Conservation (phyloP, 345 rosid genomes). For the Pistacia vera region DNA sequence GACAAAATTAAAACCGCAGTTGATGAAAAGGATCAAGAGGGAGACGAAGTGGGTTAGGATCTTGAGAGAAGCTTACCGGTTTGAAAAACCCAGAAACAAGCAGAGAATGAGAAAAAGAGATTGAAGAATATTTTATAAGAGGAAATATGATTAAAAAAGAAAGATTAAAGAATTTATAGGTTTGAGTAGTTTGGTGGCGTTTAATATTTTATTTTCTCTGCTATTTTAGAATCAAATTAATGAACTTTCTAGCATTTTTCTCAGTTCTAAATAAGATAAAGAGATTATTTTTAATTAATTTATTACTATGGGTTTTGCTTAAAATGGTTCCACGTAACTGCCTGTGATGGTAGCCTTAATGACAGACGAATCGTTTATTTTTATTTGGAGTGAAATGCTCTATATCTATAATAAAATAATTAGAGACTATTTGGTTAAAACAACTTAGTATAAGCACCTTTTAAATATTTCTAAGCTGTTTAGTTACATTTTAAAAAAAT, state of each 20-base stretch:
- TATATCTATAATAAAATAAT: too few species aligned
- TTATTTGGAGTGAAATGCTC: neutral
- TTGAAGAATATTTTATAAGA: neutral
- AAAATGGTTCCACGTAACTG: neutral
- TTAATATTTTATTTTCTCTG: neutral
- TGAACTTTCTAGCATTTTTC: neutral
- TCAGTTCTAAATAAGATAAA: neutral
- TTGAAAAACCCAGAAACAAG: neutral
- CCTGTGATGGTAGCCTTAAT: neutral
- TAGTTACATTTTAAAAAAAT: too few species aligned
- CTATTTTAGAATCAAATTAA: neutral
- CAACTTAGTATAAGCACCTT: too few species aligned
- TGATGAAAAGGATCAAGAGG: neutral
- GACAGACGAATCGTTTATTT: neutral
- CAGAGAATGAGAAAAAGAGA: slow-evolving; percentile 11
- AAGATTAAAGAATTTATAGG: slow-evolving; percentile 10
- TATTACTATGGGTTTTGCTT: neutral
- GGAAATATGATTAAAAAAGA: neutral
- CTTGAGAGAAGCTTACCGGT: slow-evolving; percentile 12
- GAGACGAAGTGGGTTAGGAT: neutral
- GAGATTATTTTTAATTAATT: neutral
- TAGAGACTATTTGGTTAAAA: too few species aligned
- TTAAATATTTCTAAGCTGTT: too few species aligned
- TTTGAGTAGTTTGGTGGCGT: neutral
- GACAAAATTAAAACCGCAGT: neutral